Evolutionary conservation across 768 basidiomycete species (phyloP).

Genomic region (Dioszegia aurantiaca): DNA sequence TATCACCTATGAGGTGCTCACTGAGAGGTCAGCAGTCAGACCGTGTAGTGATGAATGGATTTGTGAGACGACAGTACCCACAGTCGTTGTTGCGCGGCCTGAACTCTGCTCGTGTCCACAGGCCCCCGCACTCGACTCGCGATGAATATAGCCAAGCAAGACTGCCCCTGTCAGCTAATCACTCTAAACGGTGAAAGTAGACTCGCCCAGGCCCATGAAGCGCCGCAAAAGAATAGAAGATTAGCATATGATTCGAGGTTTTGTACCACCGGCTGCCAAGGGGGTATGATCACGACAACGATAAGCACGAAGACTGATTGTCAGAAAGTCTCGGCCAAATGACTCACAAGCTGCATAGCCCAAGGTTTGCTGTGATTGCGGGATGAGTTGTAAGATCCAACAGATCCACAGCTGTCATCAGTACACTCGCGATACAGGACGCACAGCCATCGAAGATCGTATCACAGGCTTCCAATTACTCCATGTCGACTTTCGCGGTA

Average conservation of each 20-base stretch:
- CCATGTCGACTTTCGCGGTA: slow-evolving; percentile 10
- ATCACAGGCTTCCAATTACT: slow-evolving; percentile 44
- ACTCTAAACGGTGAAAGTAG: not conserved
- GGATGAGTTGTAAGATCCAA: slow-evolving; percentile 38
- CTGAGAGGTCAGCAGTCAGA: too few relatives aligned
- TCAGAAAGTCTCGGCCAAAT: not conserved
- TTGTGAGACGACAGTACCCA: too few relatives aligned
- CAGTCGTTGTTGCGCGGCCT: slow-evolving; percentile 28
- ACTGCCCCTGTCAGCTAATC: not conserved
- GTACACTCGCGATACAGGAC: slow-evolving; percentile 17
- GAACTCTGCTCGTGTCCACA: slow-evolving; percentile 25
- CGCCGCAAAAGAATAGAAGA: slow-evolving; percentile 41
- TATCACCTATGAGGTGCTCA: too few relatives aligned
- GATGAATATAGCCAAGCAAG: slow-evolving; percentile 40
- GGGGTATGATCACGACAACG: slow-evolving; percentile 47
- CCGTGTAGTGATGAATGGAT: too few relatives aligned
- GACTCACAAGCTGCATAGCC: slow-evolving; percentile 47
- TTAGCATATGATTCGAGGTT: slow-evolving; percentile 42
- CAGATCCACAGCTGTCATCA: slow-evolving; percentile 47
- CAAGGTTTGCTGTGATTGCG: slow-evolving; percentile 27
- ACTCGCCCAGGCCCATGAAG: slow-evolving; percentile 48
- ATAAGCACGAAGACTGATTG: slow-evolving; percentile 36
- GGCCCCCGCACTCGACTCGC: slow-evolving; percentile 28
- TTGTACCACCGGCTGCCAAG: slow-evolving; percentile 42
- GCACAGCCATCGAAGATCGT: slow-evolving; percentile 39